A percentile compares a stretch with the other conserved stretches of the same genome.
These are phyloP conservation scores for Trypanosoma melophagium DNA, from an alignment of 208 protist genomes.

Conservation along the genomic window DNA sequence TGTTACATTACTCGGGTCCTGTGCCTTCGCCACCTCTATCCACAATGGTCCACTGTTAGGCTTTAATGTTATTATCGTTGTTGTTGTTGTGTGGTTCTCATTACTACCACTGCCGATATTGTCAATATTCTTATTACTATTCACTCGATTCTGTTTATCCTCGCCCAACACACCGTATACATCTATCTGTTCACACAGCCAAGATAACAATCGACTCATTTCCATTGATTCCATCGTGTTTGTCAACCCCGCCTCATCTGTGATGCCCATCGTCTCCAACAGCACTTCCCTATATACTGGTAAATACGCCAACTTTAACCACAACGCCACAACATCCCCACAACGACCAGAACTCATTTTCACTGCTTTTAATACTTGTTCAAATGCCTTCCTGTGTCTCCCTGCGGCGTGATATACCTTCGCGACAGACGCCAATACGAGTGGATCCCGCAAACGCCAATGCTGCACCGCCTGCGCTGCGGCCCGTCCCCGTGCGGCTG, in stretches of 20 bases:
- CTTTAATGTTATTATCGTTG: slow-evolving; percentile 8
- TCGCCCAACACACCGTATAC: too few species aligned
- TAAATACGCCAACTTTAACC: slow-evolving; percentile 53
- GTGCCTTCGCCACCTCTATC: slow-evolving; percentile 48
- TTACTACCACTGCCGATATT: neutral
- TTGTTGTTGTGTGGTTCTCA: neutral
- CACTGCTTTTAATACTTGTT: slow-evolving; percentile 66
- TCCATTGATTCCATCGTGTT: slow-evolving; percentile 9
- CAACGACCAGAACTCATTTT: slow-evolving; percentile 33
- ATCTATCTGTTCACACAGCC: slow-evolving; percentile 29
- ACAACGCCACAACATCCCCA: slow-evolving; percentile 71
- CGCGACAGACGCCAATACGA: slow-evolving; percentile 65
- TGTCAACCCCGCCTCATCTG: slow-evolving; percentile 17
- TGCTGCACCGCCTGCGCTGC: slow-evolving; percentile 71
- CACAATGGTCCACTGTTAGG: slow-evolving; percentile 65
- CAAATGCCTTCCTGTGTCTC: slow-evolving; percentile 53
- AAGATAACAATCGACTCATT: slow-evolving; percentile 9
- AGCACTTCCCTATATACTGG: slow-evolving; percentile 29
- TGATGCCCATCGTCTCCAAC: slow-evolving; percentile 9
- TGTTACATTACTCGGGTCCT: slow-evolving; percentile 67
- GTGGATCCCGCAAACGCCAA: slow-evolving; percentile 68
- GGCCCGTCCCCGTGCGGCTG: slow-evolving; percentile 47
- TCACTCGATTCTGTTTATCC: too few species aligned
- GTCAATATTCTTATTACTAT: neutral
- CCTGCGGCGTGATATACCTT: slow-evolving; percentile 69